Conservation (phyloP, 2,329 filamentous ascomycete species). For the Camillea tinctor region DNA sequence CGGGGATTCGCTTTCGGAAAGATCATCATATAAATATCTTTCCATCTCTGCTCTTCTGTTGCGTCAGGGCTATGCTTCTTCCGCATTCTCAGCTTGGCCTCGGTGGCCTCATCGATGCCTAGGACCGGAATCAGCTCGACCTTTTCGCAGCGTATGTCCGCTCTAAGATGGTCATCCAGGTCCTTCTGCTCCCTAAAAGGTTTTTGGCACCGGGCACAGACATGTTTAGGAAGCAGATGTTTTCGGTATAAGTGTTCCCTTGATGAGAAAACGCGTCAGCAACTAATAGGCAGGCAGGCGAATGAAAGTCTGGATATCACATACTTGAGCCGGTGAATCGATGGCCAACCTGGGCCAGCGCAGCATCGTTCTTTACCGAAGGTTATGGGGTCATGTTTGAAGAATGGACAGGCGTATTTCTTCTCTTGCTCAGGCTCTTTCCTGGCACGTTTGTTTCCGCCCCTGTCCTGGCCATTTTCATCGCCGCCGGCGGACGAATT, state of each 20-base stretch:
- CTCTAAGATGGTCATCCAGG: slow-evolving; percentile 27
- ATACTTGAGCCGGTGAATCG: slow-evolving; percentile 33
- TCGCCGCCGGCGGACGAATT: slow-evolving; percentile 27
- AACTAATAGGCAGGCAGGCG: background rate
- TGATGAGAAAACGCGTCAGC: slow-evolving; percentile 2
- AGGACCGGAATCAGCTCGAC: slow-evolving; percentile 19
- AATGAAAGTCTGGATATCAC: slow-evolving; percentile 2
- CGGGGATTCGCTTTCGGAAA: slow-evolving; percentile 29
- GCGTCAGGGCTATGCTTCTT: slow-evolving; percentile 25
- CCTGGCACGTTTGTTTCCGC: slow-evolving; percentile 37
- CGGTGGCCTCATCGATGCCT: slow-evolving; percentile 30
- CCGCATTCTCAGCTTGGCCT: slow-evolving; percentile 27
- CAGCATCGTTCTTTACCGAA: slow-evolving; percentile 23
- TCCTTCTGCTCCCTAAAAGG: slow-evolving; percentile 24
- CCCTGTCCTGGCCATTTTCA: slow-evolving; percentile 31
- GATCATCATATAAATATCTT: slow-evolving; percentile 31
- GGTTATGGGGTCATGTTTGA: slow-evolving; percentile 33
- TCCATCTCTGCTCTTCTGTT: slow-evolving; percentile 31
- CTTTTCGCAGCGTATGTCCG: slow-evolving; percentile 29
- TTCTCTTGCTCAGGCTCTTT: slow-evolving; percentile 30
- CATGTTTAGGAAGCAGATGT: slow-evolving; percentile 28
- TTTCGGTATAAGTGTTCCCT: slow-evolving; percentile 32
- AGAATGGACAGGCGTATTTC: slow-evolving; percentile 37
- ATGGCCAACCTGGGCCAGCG: slow-evolving; percentile 26
- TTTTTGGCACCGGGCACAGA: slow-evolving; percentile 27